Evolutionary conservation across 192 early-diverging fungal species (phyloP), one percentile per base, ranked within the genome.

Genomic region (Entophlyctis helioformis): DNA sequence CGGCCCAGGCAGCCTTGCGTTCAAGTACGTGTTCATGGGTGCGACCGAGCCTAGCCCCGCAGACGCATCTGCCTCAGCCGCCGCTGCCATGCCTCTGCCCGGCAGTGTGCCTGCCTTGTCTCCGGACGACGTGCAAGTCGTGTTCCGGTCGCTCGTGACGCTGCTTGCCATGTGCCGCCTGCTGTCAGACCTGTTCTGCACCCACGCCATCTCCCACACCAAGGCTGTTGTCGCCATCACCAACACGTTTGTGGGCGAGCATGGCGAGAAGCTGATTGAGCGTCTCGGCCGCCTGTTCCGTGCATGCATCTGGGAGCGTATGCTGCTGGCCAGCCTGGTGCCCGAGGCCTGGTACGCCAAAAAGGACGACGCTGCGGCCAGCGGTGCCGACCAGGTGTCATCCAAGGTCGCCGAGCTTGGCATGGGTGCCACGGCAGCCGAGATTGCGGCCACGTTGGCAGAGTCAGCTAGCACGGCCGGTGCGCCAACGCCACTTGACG

Each of bases 161-260:
- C 50, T 89, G 8, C 66, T 82, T 26, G 75, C 74, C 1, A 62
- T 77, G 38, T 62, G 78, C 34, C 69, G 72, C 16, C 46, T 91
- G 23, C 48, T 83, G 11, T 71, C 81, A 6, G 83, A 87, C 48
- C 66, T 85, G 24, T 89, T 73, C 61, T 80, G 63, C 43, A 66
- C 78, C 0, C 71, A 83, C 18, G 47, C 64, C 6, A 66, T 80
- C 39, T 75, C 81, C 1, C 83, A 85, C 50, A 66, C 67, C 11
- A 72, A 74, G 31, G 79, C 70, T 45, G 72, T 76, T 27, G 50
- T 59, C 6, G 64, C 81, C 19, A 57, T 85, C 4, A 56, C 83
- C 1, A 60, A 72, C 19, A 74, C 72, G 19, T 83, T 91, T 25
- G 54, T 73, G 21, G 68, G 63, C n/a, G 58, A 63, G 7, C 28